phyloP scores from a whole-genome alignment of 495 filamentous ascomycete species.

The Penicillium riverlandense region DNA sequence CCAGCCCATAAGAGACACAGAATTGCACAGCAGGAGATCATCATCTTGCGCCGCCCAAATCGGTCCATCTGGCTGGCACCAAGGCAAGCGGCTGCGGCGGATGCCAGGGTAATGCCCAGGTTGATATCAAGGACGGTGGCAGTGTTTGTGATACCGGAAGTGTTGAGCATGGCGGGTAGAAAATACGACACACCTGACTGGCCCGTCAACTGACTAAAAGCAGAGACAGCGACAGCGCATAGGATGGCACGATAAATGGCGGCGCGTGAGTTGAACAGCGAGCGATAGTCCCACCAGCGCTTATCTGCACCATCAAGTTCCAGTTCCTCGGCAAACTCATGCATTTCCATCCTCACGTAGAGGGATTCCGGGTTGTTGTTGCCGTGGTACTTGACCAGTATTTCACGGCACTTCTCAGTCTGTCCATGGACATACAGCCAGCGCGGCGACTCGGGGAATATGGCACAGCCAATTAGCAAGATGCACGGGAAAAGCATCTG shows the following conservation, averaged over 20 bases:
- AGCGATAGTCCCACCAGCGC: conserved; percentile 54
- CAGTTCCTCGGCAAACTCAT: conserved; percentile 48
- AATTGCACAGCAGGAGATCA: conserved; percentile 21
- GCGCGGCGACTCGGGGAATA: conserved; percentile 23
- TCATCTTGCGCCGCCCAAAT: conserved; percentile 39
- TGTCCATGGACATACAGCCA: conserved; percentile 42
- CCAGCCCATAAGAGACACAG: too few relatives aligned
- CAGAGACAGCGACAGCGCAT: conserved; percentile 47
- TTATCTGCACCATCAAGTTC: conserved; percentile 46
- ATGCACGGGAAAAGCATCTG: conserved; percentile 47
- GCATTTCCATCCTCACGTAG: conserved; percentile 46
- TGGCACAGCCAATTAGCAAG: neutral
- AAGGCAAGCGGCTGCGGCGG: conserved; percentile 34
- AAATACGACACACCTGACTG: conserved; percentile 47
- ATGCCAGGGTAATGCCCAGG: conserved; percentile 7
- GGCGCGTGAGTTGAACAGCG: conserved; percentile 48
- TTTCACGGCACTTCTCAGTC: conserved; percentile 37
- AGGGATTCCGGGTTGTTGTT: conserved; percentile 38
- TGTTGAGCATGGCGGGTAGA: conserved; percentile 20
- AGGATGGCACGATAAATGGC: conserved; percentile 45
- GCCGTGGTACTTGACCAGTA: conserved; percentile 49
- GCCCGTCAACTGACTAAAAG: conserved; percentile 26
- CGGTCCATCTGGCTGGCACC: conserved; percentile 59
- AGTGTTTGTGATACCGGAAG: conserved; percentile 2
- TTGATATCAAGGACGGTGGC: conserved; percentile 6